Evolutionary conservation across 768 basidiomycete species (phyloP).

Genomic region (Mycena galericulata): DNA sequence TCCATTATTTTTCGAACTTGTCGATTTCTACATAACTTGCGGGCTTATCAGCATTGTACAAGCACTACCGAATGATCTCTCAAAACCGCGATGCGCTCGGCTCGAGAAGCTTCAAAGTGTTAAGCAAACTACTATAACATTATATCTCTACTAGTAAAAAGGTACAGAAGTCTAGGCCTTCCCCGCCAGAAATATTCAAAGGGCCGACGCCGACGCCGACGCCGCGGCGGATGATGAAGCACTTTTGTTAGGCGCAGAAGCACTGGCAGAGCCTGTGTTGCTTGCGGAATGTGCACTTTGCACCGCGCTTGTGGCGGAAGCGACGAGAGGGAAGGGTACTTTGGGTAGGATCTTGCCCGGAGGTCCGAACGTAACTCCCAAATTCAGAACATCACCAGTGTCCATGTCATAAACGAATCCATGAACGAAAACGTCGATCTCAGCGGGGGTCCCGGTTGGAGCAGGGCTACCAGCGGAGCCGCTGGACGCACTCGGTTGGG

Average conservation of each 20-base stretch:
- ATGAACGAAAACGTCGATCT: conserved; percentile 58
- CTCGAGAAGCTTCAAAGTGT: too few species aligned
- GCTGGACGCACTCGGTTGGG: background rate
- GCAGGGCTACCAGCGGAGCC: conserved; percentile 11
- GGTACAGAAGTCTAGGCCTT: too few species aligned
- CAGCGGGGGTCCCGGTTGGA: conserved; percentile 27
- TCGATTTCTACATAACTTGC: too few species aligned
- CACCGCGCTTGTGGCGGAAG: conserved; percentile 14
- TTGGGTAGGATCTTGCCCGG: conserved; percentile 49
- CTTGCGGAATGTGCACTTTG: background rate
- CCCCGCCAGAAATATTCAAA: too few species aligned
- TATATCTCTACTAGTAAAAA: too few species aligned
- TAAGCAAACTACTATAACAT: too few species aligned
- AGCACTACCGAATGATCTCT: too few species aligned
- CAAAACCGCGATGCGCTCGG: too few species aligned
- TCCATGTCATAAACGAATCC: conserved; percentile 69
- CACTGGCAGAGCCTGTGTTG: background rate
- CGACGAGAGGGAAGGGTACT: conserved; percentile 48
- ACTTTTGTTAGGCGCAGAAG: background rate
- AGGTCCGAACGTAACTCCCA: conserved; percentile 57
- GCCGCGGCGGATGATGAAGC: background rate
- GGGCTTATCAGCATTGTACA: too few species aligned
- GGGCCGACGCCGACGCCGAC: conserved; percentile 19
- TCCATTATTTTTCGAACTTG: too few species aligned
- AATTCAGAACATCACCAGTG: conserved; percentile 61